A percentile compares a stretch with the other conserved stretches of the same genome.
phyloP scores from a whole-genome alignment of 2,329 filamentous ascomycete species.

The Fusarium gaditjirri region DNA sequence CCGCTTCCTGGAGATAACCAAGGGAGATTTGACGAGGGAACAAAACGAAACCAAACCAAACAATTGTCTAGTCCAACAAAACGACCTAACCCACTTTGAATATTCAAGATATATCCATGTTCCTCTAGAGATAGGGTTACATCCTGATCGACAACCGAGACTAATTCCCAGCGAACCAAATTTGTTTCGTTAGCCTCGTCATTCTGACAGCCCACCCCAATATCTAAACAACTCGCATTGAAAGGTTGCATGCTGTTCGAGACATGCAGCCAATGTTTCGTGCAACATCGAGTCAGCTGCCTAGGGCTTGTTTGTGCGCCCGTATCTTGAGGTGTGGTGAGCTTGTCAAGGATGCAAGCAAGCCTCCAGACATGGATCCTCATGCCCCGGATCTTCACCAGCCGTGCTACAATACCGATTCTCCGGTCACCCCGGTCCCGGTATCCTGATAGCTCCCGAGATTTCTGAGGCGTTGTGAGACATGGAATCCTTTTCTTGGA shows the following conservation, averaged over 20 bases:
- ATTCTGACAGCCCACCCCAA: neutral
- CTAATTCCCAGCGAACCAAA: slow-evolving; percentile 3
- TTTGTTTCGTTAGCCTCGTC: slow-evolving; percentile 12
- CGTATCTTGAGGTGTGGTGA: neutral
- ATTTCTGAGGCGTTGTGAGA: slow-evolving; percentile 24
- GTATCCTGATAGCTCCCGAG: neutral
- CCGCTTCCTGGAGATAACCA: neutral
- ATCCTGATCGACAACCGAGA: slow-evolving; percentile 31
- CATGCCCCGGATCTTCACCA: slow-evolving; percentile 6
- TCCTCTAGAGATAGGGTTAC: slow-evolving; percentile 34
- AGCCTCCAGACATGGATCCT: slow-evolving; percentile 14
- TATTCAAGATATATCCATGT: slow-evolving; percentile 17
- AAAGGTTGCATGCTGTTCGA: neutral
- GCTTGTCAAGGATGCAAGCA: neutral
- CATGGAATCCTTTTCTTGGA: slow-evolving; percentile 12
- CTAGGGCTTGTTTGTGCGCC: slow-evolving; percentile 6
- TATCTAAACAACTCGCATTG: neutral
- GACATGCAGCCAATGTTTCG: slow-evolving; percentile 3
- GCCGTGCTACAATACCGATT: slow-evolving; percentile 21
- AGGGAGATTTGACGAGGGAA: slow-evolving; percentile 19
- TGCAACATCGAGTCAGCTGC: neutral
- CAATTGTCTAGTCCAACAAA: neutral
- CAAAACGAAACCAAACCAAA: slow-evolving; percentile 8
- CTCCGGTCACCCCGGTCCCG: slow-evolving; percentile 23
- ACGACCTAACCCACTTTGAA: slow-evolving; percentile 8